Evolutionary conservation across 805 yeast genomes (phyloP), one percentile per base, ranked within the genome.

Genomic region (Clavispora phyllophila): DNA sequence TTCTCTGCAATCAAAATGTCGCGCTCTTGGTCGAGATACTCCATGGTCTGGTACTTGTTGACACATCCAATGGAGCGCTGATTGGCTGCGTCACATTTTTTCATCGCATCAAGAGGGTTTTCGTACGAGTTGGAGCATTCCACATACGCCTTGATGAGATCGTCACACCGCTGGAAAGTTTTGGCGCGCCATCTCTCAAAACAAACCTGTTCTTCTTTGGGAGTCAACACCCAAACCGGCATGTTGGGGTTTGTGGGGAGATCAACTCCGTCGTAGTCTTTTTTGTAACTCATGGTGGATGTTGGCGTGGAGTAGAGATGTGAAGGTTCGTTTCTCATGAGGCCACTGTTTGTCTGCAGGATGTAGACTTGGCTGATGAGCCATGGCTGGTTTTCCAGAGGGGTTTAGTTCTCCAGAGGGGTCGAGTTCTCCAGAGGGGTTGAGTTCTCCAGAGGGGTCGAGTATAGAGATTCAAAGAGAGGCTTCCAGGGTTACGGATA

Each of bases 171-270:
- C 36, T 76, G 72, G 68, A 84, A 84, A 0, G 91, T 78, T 54
- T 71, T 70, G 44, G 68, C 73, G 59, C 84, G 78, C 82, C 90
- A 80, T 53, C 85, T 76, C 51, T 76, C 79, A 54, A 85, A 78
- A 27, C 84, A 81, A 45, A 79, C 76, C 61, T 80, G 81, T 57
- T 86, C 95, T 58, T 86, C 93, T 48, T 73, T 75, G 12, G 93
- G 91, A 0, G 87, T 76, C 18, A 86, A 66, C 48, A 84, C 76
- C 95, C 95, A 86, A 10, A 76, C 67, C 1, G 95, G 95, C 22
- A 85, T 64, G 48, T 62, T 64, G 26, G 74, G 74, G 51, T 70
- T 66, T 5, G 68, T 57, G 25, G 66, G 70, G 40, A 69, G 61
- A 23, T 66, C 69, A 8, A 64, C 58, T 32, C 62, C 69, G 29